phyloP scores from a whole-genome alignment of 495 filamentous ascomycete genomes.

The Mytilinidion resinicola region DNA sequence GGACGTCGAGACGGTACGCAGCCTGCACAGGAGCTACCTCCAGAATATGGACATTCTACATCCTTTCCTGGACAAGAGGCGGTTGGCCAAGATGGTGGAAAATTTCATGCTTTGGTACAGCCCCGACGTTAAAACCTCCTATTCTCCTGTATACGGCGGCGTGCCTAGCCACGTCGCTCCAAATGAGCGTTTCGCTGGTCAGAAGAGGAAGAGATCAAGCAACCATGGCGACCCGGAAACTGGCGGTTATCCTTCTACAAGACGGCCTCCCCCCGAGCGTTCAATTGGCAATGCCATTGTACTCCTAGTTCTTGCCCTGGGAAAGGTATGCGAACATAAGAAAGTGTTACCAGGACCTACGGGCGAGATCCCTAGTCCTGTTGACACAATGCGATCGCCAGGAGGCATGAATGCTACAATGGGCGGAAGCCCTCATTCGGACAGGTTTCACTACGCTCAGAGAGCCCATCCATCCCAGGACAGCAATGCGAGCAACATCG shows the following conservation, averaged over 20 bases:
- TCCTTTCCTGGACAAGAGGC: slow-evolving; percentile 64
- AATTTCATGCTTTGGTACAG: slow-evolving; percentile 40
- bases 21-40: slow-evolving; percentile 65
- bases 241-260: slow-evolving; percentile 20
- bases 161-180: slow-evolving; percentile 5
- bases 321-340: slow-evolving; percentile 68
- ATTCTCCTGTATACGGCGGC: slow-evolving; percentile 21
- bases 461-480: slow-evolving; percentile 44
- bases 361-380: slow-evolving; percentile 30
- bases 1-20: slow-evolving; percentile 52
- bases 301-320: slow-evolving; percentile 75
- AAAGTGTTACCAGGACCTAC: slow-evolving; percentile 57
- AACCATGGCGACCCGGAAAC: slow-evolving; percentile 12
- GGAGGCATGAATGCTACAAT: slow-evolving; percentile 17
- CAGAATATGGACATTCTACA: slow-evolving; percentile 81
- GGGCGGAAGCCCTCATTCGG: neutral
- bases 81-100: slow-evolving; percentile 46
- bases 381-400: slow-evolving; percentile 24
- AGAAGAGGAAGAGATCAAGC: slow-evolving; percentile 54
- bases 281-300: slow-evolving; percentile 70
- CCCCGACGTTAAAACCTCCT: slow-evolving; percentile 17
- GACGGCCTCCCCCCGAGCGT: slow-evolving; percentile 40
- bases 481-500: slow-evolving; percentile 55
- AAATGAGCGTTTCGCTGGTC: slow-evolving; percentile 2
- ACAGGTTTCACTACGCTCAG: slow-evolving; percentile 30